Percentiles rank a stretch among this genome's conserved stretches.
phyloP scores from a whole-genome alignment of 352 stramenopile genomes.

The Paralagenidium karlingii region DNA sequence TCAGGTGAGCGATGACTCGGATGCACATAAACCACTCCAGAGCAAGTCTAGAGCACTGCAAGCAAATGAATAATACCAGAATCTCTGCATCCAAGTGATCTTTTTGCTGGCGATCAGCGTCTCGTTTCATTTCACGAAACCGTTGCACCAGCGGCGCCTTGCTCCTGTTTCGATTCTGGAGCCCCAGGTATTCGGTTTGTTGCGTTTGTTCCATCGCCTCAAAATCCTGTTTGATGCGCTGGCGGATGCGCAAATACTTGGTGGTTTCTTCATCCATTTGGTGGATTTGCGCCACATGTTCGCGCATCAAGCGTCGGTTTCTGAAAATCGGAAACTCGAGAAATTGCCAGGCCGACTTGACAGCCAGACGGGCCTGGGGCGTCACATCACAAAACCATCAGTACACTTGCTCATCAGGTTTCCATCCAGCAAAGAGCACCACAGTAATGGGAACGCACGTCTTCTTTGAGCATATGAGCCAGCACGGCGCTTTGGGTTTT shows the following conservation, averaged over 20 bases:
- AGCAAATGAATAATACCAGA: no score
- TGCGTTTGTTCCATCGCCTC: conserved; percentile 21
- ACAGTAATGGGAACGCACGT: conserved; percentile 4
- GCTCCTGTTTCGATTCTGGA: conserved; percentile 42
- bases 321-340: conserved; percentile 44
- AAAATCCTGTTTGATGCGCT: conserved; percentile 24
- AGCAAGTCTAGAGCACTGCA: no score
- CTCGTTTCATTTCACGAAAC: conserved; percentile 29
- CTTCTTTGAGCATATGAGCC: conserved; percentile 17
- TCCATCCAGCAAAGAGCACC: neutral
- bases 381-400: no score
- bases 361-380: conserved; percentile 3
- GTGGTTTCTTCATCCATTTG: conserved; percentile 43
- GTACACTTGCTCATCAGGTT: neutral
- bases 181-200: conserved; percentile 26
- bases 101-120: conserved; percentile 25
- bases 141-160: conserved; percentile 39
- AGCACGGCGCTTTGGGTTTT: conserved; percentile 25
- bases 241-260: conserved; percentile 35
- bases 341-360: conserved; percentile 29
- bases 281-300: conserved; percentile 43
- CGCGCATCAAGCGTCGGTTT: conserved; percentile 31
- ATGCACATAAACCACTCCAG: no score
- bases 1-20: no score
- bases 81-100: conserved; percentile 18